Percentiles rank a stretch among this genome's conserved stretches.
Conservation (phyloP, 345 rosid species). For the Erucastrum elatum region DNA sequence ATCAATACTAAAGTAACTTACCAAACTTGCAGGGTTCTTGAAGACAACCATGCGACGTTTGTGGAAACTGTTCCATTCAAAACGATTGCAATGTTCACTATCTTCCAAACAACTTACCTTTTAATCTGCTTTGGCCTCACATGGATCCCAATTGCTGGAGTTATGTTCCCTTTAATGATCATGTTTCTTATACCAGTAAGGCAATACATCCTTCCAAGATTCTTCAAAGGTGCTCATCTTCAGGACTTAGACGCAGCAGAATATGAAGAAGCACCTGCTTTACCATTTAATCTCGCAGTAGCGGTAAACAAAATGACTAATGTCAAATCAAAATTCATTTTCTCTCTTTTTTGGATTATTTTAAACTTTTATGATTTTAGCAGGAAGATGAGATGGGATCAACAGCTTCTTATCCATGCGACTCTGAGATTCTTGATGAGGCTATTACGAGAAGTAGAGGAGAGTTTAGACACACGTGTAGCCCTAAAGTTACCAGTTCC, state of each 20-base stretch:
- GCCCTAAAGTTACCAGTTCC: constrained; percentile 77
- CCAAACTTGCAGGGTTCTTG: constrained; percentile 62
- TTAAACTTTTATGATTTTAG: not conserved
- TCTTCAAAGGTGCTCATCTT: constrained; percentile 84
- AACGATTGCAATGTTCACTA: constrained; percentile 70
- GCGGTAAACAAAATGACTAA: too few species aligned
- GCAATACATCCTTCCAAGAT: constrained; percentile 81
- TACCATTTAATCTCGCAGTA: constrained; percentile 61
- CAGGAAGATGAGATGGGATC: constrained; percentile 64
- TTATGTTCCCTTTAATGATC: constrained; percentile 90
- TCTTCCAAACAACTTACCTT: constrained; percentile 78
- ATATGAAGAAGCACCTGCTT: constrained; percentile 90
- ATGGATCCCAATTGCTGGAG: constrained; percentile 96
- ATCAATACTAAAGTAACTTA: not conserved
- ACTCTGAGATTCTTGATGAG: constrained; percentile 79
- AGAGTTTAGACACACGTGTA: constrained; percentile 70
- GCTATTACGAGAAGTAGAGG: constrained; percentile 90
- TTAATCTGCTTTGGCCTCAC: constrained; percentile 86
- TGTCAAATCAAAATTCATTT: not conserved
- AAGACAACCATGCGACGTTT: constrained; percentile 79
- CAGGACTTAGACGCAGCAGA: constrained; percentile 95
- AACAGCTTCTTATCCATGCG: constrained; percentile 56
- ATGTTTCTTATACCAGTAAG: constrained; percentile 90
- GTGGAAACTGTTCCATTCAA: constrained; percentile 94
- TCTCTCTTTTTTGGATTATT: not conserved